Evolutionary conservation across 2,329 filamentous ascomycete genomes (phyloP).

Genomic region (Diaporthe caulivora): DNA sequence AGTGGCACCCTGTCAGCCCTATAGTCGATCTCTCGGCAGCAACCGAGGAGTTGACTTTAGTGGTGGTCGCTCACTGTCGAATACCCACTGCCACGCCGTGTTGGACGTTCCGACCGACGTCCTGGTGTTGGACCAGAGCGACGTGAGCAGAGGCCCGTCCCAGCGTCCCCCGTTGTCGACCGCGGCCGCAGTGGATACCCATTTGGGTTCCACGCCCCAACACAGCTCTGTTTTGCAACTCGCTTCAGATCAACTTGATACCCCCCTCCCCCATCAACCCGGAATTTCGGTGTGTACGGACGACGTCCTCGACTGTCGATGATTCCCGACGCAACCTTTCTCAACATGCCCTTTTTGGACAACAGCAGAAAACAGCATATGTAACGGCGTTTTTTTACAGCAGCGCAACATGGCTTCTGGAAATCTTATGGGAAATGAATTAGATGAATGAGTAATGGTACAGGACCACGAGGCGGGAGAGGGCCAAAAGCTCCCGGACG

Average conservation of each 20-base stretch:
- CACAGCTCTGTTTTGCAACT: slow-evolving; percentile 10
- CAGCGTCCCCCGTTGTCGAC: neutral
- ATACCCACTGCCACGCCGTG: neutral
- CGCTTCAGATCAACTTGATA: slow-evolving; percentile 31
- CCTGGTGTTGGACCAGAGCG: neutral
- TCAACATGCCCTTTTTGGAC: neutral
- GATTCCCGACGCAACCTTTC: neutral
- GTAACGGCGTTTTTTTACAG: slow-evolving; percentile 34
- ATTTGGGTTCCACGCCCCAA: neutral
- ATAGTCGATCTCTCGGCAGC: neutral
- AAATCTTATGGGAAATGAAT: slow-evolving; percentile 33
- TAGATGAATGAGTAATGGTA: slow-evolving; percentile 35
- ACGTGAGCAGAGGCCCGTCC: neutral
- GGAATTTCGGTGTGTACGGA: neutral
- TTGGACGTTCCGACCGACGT: neutral
- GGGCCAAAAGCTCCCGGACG: neutral
- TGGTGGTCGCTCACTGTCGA: neutral
- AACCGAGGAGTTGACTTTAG: neutral
- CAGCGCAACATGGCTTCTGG: slow-evolving; percentile 17
- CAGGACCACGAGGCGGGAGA: neutral
- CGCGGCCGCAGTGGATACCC: neutral
- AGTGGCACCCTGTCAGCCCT: slow-evolving; percentile 12
- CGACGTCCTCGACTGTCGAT: neutral
- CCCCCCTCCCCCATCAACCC: neutral
- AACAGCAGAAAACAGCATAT: slow-evolving; percentile 32